A percentile compares a stretch with the other conserved stretches of the same genome.
Evolutionary conservation across 2,329 filamentous ascomycete species (phyloP).

Genomic region (Calonectria honghensis): DNA sequence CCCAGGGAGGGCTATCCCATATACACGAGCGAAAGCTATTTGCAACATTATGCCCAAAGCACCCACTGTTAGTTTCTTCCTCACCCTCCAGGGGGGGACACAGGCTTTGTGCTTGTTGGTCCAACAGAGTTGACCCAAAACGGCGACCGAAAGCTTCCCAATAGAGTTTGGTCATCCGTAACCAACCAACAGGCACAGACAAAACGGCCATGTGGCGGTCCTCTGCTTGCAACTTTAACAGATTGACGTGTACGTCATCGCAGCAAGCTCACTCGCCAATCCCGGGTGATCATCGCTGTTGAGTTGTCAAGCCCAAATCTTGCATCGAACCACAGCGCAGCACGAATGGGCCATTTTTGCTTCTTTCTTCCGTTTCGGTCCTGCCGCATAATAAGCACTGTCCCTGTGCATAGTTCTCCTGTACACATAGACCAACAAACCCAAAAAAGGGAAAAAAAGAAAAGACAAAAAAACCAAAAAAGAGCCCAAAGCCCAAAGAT

Average conservation of each 20-base stretch:
- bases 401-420: neutral
- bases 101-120: neutral
- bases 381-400: neutral
- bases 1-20: neutral
- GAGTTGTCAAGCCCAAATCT: slow-evolving; percentile 24
- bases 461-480: neutral
- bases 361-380: neutral
- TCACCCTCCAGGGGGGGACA: neutral
- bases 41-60: slow-evolving; percentile 9
- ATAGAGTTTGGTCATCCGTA: slow-evolving; percentile 25
- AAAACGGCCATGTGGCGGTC: slow-evolving; percentile 25
- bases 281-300: slow-evolving; percentile 3
- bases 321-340: slow-evolving; percentile 16
- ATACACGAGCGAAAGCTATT: slow-evolving; percentile 13
- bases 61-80: neutral
- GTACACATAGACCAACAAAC: neutral
- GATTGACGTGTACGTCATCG: slow-evolving; percentile 20
- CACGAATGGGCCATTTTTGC: neutral
- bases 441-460: neutral
- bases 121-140: slow-evolving; percentile 18
- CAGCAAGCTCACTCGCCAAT: slow-evolving; percentile 5
- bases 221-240: slow-evolving; percentile 25
- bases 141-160: slow-evolving; percentile 22
- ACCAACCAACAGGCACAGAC: slow-evolving; percentile 24
- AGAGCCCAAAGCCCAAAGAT: neutral